phyloP scores from a whole-genome alignment of 805 yeast genomes.

The Candida ipomoeae region DNA sequence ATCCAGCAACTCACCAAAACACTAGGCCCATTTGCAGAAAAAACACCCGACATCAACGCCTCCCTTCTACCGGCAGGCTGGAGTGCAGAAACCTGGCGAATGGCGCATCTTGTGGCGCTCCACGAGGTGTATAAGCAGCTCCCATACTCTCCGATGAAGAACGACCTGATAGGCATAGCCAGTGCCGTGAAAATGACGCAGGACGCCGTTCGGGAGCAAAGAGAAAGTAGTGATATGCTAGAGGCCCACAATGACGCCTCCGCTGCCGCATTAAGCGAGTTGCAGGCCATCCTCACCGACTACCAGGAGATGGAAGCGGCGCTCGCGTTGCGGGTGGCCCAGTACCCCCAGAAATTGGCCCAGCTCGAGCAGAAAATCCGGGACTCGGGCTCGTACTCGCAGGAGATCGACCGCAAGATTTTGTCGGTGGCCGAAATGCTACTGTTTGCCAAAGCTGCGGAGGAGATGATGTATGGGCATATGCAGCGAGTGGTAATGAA shows the following conservation, averaged over 20 bases:
- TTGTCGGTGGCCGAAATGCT: background rate
- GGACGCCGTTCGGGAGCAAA: conserved; percentile 13
- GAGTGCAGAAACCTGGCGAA: conserved; percentile 5
- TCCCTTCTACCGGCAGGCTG: conserved; percentile 1
- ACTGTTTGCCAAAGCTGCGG: conserved; percentile 7
- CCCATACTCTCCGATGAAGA: conserved; percentile 16
- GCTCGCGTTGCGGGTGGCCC: conserved; percentile 3
- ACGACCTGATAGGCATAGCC: conserved; percentile 21
- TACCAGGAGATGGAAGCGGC: conserved; percentile 8
- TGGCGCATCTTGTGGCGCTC: conserved; percentile 14
- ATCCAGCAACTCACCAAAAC: conserved; percentile 7
- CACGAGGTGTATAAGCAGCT: conserved; percentile 13
- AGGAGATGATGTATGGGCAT: conserved; percentile 13
- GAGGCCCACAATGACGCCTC: background rate
- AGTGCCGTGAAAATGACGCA: conserved; percentile 15
- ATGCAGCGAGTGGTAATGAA: conserved; percentile 19
- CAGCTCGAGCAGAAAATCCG: conserved; percentile 5
- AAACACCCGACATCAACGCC: background rate
- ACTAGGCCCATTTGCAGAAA: conserved; percentile 4
- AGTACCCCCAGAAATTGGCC: conserved; percentile 12
- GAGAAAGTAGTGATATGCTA: conserved; percentile 4
- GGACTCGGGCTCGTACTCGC: conserved; percentile 5
- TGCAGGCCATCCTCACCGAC: conserved; percentile 7
- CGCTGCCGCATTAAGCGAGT: background rate
- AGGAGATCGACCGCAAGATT: conserved; percentile 4